Evolutionary conservation across 164 flowering plant species (phyloP), one percentile per base, ranked within the genome.

Genomic region (Sedum album): DNA sequence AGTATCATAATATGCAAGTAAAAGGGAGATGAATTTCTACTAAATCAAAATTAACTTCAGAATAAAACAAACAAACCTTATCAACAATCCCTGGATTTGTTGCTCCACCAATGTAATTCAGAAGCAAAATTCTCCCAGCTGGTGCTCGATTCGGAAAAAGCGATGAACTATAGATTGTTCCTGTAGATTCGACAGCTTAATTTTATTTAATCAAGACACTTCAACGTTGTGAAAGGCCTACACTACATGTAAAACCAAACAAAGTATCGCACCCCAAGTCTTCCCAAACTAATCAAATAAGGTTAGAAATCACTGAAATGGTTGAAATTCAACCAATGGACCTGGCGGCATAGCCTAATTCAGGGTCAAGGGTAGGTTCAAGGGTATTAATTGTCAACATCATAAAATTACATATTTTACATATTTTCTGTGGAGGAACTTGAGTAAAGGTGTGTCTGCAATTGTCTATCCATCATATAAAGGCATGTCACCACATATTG

Each of bases 91-190:
- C 93, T 71, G 92, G 65, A 79, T 94, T 94, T 9, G 93, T 89
- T 23, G 96, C 96, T 25, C 98, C 98, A 65, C 98, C 98, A 72
- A 91, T 94, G 79, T 83, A 89, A 80, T 90, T 94, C 75, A 91
- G 73, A 66, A 91, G 96, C 72, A 94, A 78, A 70, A 87, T 79
- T 75, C 92, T 86, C 65, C 95, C 98, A 41, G 85, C 74, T 60
- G 98, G 98, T 30, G 97, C 97, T 68, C 97, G 87, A 73, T 90
- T 84, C 25, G 98, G 96, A 74, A 94, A 94, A 61, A 94, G 95
- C 9, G 93, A 85, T 70, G 97, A 91, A 80, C 98, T 89, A 82
- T 94, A 91, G 77, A 91, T 85, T 39, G 98, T 94, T 77, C 97
- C 98, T 94, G 83, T 68, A 70, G 21, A 51, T 73, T 28, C 57